phyloP scores from a whole-genome alignment of 2,329 filamentous ascomycete genomes.

The Colletotrichum incanum region DNA sequence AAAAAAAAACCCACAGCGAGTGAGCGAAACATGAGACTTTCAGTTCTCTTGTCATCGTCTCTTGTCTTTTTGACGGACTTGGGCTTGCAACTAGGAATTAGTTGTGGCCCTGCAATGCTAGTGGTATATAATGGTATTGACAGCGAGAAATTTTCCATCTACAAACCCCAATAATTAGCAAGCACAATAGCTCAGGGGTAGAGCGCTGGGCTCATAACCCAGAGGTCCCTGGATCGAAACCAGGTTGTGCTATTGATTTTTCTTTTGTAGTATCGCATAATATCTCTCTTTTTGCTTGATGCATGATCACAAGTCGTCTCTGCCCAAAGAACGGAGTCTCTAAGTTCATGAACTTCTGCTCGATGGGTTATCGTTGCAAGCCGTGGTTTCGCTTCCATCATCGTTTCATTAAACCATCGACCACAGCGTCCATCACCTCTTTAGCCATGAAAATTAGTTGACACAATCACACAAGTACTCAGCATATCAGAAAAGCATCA shows the following conservation, averaged over 20 bases:
- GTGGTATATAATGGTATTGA: no score
- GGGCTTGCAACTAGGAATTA: not conserved
- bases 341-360: no score
- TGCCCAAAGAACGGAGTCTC: not conserved
- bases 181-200: constrained; percentile 44
- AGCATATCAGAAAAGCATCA: not conserved
- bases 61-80: not conserved
- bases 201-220: constrained; percentile 45
- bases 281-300: not conserved
- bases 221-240: constrained; percentile 35
- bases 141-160: no score
- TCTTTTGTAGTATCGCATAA: fast-evolving
- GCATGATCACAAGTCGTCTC: no score
- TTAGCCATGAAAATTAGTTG: not conserved
- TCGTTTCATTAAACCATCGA: not conserved
- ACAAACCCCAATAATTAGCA: no score
- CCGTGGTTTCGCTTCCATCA: no score
- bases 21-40: not conserved
- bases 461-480: not conserved
- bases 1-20: no score
- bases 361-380: no score
- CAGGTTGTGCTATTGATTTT: not conserved
- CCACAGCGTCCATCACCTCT: not conserved
- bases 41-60: not conserved
- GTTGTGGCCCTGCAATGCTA: not conserved